Evolutionary conservation across 2,329 filamentous ascomycete species (phyloP).

Genomic region (Hypoxylon sp.): DNA sequence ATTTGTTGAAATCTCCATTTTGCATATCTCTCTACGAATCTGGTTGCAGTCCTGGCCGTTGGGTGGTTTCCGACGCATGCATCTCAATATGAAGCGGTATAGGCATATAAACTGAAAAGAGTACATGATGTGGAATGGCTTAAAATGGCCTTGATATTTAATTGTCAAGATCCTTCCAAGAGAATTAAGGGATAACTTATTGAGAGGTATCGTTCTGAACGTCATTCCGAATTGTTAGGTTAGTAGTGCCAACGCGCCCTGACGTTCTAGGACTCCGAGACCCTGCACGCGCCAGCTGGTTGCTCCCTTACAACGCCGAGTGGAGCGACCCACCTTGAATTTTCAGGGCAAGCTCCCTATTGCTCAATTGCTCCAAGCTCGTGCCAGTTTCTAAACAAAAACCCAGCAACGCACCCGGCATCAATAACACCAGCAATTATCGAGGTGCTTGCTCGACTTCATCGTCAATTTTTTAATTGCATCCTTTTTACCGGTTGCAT

Average conservation of each 20-base stretch:
- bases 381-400: slow-evolving; percentile 37
- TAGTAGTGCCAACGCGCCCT: slow-evolving; percentile 9
- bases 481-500: slow-evolving; percentile 22
- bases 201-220: neutral
- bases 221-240: slow-evolving; percentile 22
- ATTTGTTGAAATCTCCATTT: neutral
- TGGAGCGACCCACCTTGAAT: slow-evolving; percentile 18
- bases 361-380: slow-evolving; percentile 35
- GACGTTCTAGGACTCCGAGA: neutral
- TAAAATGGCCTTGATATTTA: neutral
- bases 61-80: too few relatives aligned
- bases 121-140: neutral
- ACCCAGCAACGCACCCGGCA: neutral
- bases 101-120: neutral
- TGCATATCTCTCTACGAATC: neutral
- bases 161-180: neutral
- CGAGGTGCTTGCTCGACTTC: slow-evolving; percentile 9
- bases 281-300: slow-evolving; percentile 8
- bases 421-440: slow-evolving; percentile 30
- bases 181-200: neutral
- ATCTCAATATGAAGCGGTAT: neutral
- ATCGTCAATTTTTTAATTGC: slow-evolving; percentile 25
- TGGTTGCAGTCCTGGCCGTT: neutral
- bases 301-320: slow-evolving; percentile 39
- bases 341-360: slow-evolving; percentile 25